Evolutionary conservation across 495 filamentous ascomycete species (phyloP), one percentile per base, ranked within the genome.

Genomic region (Saxophila tyrrhenica): DNA sequence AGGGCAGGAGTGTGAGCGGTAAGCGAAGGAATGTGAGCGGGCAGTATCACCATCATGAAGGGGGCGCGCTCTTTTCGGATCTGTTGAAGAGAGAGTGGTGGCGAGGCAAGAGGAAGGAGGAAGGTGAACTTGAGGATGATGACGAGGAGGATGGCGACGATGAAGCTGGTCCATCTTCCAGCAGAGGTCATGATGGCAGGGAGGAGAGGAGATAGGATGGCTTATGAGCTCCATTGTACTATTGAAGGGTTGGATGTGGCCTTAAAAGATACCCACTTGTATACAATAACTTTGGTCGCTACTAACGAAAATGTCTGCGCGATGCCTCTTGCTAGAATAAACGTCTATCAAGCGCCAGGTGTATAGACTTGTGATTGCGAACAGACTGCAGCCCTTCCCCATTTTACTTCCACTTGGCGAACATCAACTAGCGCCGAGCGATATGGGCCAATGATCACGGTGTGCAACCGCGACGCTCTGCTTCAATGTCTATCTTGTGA

Each of bases 61-160:
- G 51, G 10, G 39, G 55, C 16, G 59, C 59, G 19, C 25, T 62
- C 47, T 62, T 59, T 19, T 25, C 32, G 25, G 60, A 62, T 52
- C 9, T 62, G 56, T 38, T 59, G 24, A 58, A 32, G 41, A 53
- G 19, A 43, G 59, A 62, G 13, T 62, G 59, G 59, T 62, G 59
- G 59, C 44, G 59, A 41, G 35, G 15, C 39, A 50, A 25, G 48
- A 15, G 59, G 50, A 58, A 57, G 50, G 25, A 42, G 10, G 51
- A 50, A n/a, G 51, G 45, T 5, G 50, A 44, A 11, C 21, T 17
- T 0, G 23, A 32, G 25, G 29, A 32, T 24, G 48, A 35, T 25
- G 54, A 25, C 10, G 52, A 47, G 24, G 44, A 21, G 3, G 43
- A 25, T 8, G 51, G 45, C 9, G 51, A 16, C 2, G 22, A 19